Conservation (phyloP, 2,329 filamentous ascomycete species). For the Colletotrichum aenigma region DNA sequence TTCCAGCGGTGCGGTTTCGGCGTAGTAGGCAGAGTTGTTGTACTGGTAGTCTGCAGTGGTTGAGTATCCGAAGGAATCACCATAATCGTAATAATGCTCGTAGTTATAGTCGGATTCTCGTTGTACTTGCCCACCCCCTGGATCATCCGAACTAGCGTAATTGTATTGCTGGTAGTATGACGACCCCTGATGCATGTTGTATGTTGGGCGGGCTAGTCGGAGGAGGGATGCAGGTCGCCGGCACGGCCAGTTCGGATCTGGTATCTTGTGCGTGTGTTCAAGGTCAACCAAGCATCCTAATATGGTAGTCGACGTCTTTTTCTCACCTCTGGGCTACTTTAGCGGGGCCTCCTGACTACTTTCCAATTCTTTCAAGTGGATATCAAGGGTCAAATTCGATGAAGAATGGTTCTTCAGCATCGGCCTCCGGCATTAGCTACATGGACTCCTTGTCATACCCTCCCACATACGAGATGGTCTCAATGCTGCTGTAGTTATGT, state of each 20-base stretch:
- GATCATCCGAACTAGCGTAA: not conserved
- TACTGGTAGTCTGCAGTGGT: not conserved
- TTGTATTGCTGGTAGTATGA: not conserved
- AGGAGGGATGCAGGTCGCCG: not conserved
- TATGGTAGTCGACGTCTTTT: too few relatives aligned
- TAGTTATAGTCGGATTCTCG: not conserved
- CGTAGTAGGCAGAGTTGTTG: not conserved
- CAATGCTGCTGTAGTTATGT: not conserved
- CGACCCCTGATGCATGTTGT: not conserved
- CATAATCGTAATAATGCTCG: not conserved
- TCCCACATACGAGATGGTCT: not conserved
- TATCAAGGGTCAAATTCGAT: not conserved
- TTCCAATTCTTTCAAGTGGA: not conserved
- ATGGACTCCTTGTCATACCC: not conserved
- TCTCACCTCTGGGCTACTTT: too few relatives aligned
- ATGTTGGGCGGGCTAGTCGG: fast-evolving
- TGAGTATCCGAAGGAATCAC: not conserved
- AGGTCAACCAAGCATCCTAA: not conserved
- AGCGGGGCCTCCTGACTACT: too few relatives aligned
- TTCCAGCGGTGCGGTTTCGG: not conserved
- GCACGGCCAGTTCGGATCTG: not conserved
- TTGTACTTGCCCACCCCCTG: not conserved
- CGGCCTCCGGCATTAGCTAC: not conserved
- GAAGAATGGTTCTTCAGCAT: not conserved
- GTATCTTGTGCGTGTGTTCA: not conserved